Percentiles rank a stretch among this genome's conserved stretches.
phyloP scores from a whole-genome alignment of 2,329 filamentous ascomycete species.

The Aspergillus awamori region DNA sequence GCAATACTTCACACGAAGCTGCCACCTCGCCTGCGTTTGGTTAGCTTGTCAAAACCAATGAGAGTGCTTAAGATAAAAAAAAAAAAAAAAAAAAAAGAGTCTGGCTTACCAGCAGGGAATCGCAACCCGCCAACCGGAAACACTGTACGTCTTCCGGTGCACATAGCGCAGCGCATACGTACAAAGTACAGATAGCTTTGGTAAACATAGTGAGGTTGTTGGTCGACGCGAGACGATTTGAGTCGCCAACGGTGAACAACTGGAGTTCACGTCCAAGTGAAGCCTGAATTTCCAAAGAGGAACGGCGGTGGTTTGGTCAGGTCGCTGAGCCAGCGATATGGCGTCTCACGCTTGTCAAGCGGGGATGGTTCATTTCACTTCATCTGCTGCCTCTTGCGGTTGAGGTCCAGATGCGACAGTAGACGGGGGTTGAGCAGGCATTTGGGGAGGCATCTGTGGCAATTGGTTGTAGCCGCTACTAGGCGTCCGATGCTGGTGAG shows the following conservation, averaged over 20 bases:
- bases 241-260: slow-evolving; percentile 8
- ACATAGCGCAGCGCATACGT: slow-evolving; percentile 11
- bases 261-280: slow-evolving; percentile 11
- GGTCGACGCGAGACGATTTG: slow-evolving; percentile 7
- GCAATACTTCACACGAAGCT: slow-evolving; percentile 8
- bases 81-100: no score
- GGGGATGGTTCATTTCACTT: slow-evolving; percentile 49
- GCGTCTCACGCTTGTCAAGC: slow-evolving; percentile 10
- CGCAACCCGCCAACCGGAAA: slow-evolving; percentile 9
- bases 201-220: slow-evolving; percentile 11
- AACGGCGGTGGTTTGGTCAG: slow-evolving; percentile 7
- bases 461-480: slow-evolving; percentile 60
- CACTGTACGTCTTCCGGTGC: slow-evolving; percentile 9
- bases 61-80: background rate
- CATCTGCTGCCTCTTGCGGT: slow-evolving; percentile 48
- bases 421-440: slow-evolving; percentile 42
- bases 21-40: slow-evolving; percentile 8
- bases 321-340: slow-evolving; percentile 9
- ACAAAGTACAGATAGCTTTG: slow-evolving; percentile 18
- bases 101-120: slow-evolving; percentile 17
- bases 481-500: slow-evolving; percentile 58
- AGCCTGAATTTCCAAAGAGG: slow-evolving; percentile 9
- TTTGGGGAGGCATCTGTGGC: slow-evolving; percentile 48
- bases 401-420: slow-evolving; percentile 42
- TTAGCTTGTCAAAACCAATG: slow-evolving; percentile 4